phyloP scores from a whole-genome alignment of 2,329 filamentous ascomycete species.

The Aspergillus fructus region DNA sequence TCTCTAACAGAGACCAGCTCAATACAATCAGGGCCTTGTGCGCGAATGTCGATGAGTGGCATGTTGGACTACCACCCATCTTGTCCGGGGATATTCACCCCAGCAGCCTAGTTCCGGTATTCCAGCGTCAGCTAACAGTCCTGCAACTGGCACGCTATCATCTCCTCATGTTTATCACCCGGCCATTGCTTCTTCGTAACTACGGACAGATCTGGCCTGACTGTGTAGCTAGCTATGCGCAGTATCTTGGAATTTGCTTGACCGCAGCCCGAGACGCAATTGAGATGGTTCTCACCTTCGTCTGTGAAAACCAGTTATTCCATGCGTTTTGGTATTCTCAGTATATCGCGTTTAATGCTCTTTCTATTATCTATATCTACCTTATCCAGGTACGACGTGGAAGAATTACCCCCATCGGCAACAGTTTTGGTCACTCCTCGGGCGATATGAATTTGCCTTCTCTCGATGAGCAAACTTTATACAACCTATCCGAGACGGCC shows the following conservation, averaged over 20 bases:
- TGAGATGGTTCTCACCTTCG: constrained; percentile 20
- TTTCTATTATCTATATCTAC: constrained; percentile 24
- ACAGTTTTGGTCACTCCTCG: neutral
- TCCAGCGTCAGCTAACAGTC: constrained; percentile 23
- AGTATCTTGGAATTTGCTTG: constrained; percentile 18
- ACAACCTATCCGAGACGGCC: constrained; percentile 17
- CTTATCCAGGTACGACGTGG: constrained; percentile 21
- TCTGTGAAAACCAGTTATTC: constrained; percentile 22
- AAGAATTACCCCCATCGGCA: constrained; percentile 13
- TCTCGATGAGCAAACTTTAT: constrained; percentile 15
- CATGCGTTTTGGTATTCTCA: constrained; percentile 26
- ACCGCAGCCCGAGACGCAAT: constrained; percentile 19
- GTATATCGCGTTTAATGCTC: constrained; percentile 25
- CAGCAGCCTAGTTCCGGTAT: constrained; percentile 21
- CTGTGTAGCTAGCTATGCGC: constrained; percentile 11
- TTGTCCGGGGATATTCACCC: constrained; percentile 20
- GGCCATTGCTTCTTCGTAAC: constrained; percentile 19
- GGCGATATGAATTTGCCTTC: neutral
- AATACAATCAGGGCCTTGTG: constrained; percentile 14
- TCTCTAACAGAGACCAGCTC: constrained; percentile 11
- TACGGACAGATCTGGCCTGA: constrained; percentile 20
- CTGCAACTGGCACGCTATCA: constrained; percentile 22
- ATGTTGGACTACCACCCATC: constrained; percentile 17
- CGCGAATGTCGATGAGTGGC: constrained; percentile 15
- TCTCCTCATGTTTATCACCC: constrained; percentile 22